These are phyloP conservation scores for Westerdykella ornata DNA, from an alignment of 2,329 filamentous ascomycete species.

Conservation along the genomic window DNA sequence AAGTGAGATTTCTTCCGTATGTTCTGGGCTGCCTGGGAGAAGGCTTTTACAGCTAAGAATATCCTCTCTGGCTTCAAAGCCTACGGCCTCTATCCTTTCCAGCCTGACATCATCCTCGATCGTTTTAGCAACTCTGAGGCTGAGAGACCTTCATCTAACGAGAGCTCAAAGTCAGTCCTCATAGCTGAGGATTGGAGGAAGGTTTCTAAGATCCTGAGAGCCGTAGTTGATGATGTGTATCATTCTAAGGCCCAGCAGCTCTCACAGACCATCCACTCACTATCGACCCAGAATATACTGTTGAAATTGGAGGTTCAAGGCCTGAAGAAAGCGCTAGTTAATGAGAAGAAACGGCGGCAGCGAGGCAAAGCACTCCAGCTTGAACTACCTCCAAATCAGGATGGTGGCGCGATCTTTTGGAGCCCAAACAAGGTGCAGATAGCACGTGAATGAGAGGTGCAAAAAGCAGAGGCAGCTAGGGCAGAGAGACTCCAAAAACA, in stretches of 20 bases:
- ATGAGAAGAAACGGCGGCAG: conserved; percentile 6
- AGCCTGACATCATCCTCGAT: conserved; percentile 4
- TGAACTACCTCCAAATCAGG: conserved; percentile 4
- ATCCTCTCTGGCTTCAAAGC: conserved; percentile 3
- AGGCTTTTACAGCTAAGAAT: background rate
- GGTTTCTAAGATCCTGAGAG: conserved; percentile 1
- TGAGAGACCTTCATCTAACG: too few relatives aligned
- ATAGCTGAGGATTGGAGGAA: conserved; percentile 1
- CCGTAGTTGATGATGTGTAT: background rate
- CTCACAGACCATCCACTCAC: too few relatives aligned
- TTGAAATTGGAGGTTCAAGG: background rate
- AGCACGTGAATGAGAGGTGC: background rate
- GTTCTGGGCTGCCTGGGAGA: conserved; percentile 4
- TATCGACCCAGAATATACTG: too few relatives aligned
- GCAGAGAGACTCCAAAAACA: background rate
- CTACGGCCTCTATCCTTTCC: conserved; percentile 1
- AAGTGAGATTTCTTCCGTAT: background rate
- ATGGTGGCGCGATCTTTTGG: conserved; percentile 9
- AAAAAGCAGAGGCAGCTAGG: background rate
- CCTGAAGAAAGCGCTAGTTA: background rate
- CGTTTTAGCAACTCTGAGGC: background rate
- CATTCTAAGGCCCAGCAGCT: background rate
- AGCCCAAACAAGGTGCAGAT: too few relatives aligned
- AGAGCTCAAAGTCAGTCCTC: background rate
- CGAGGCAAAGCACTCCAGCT: conserved; percentile 3